Evolutionary conservation across 257 asterid genomes (phyloP).

Genomic region (Scutellaria minor): DNA sequence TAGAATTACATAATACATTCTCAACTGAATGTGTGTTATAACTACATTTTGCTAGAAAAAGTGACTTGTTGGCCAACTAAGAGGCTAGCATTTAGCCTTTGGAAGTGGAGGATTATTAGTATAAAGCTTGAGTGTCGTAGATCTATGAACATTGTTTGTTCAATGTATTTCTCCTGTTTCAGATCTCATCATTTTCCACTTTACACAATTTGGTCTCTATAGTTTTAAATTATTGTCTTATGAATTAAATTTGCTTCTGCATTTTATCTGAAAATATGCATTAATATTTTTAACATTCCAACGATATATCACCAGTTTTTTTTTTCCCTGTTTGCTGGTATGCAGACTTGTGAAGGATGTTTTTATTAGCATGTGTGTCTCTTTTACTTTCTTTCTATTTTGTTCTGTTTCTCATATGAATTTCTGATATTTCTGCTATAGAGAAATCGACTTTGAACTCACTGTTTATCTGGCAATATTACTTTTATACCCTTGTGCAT

Average conservation of each 20-base stretch:
- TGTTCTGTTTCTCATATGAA: background rate
- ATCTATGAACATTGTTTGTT: background rate
- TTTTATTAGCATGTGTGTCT: background rate
- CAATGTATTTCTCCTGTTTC: slow-evolving; percentile 14
- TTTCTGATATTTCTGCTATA: background rate
- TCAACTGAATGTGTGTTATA: too few relatives aligned
- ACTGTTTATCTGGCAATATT: background rate
- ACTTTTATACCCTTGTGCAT: background rate
- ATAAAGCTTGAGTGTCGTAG: background rate
- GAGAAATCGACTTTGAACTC: slow-evolving; percentile 4
- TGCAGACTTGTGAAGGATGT: slow-evolving; percentile 8
- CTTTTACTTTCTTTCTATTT: background rate
- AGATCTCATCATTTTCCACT: slow-evolving; percentile 1
- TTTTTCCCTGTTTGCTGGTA: background rate
- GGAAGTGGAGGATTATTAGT: background rate
- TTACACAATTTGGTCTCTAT: background rate
- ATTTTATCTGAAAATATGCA: background rate
- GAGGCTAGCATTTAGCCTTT: background rate
- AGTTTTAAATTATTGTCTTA: slow-evolving; percentile 1
- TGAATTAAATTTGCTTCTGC: background rate
- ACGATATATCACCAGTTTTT: background rate
- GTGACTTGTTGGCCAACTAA: slow-evolving; percentile 3
- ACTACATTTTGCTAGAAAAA: background rate
- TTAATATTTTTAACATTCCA: background rate
- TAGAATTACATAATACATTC: background rate